These are phyloP conservation scores for Erigeron canadensis DNA, from an alignment of 129 eudicot species.

Conservation along the genomic window DNA sequence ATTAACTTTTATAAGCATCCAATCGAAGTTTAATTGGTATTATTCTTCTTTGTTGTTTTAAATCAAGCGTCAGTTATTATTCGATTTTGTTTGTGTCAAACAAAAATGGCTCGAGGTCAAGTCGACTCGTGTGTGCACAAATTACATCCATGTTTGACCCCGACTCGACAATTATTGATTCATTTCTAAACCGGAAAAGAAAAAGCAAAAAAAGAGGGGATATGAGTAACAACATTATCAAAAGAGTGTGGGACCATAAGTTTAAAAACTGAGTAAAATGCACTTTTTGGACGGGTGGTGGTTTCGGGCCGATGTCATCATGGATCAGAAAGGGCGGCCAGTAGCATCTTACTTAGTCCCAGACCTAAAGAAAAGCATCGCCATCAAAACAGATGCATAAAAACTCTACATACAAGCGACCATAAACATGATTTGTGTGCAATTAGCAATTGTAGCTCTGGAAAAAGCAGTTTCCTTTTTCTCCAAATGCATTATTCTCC, in stretches of 20 bases:
- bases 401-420: constrained; percentile 1
- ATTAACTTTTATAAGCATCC: too few relatives aligned
- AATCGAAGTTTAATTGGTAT: too few relatives aligned
- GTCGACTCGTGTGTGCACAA: too few relatives aligned
- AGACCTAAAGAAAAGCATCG: not conserved
- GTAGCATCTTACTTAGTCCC: constrained; percentile 20
- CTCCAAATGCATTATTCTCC: constrained; percentile 32
- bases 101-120: too few relatives aligned
- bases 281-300: constrained; percentile 27
- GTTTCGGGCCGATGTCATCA: constrained; percentile 33
- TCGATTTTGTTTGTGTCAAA: too few relatives aligned
- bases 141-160: too few relatives aligned
- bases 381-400: too few relatives aligned
- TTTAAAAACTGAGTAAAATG: constrained; percentile 10
- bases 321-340: constrained; percentile 28
- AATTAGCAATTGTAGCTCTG: constrained; percentile 15
- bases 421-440: not conserved
- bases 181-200: too few relatives aligned
- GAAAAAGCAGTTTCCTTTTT: not conserved
- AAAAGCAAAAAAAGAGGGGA: too few relatives aligned
- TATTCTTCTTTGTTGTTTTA: too few relatives aligned
- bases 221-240: not conserved
- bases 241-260: constrained; percentile 8
- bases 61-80: too few relatives aligned
- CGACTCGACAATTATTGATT: too few relatives aligned